Conservation (phyloP, 2,329 filamentous ascomycete genomes). For the Pseudocercospora crystallina region DNA sequence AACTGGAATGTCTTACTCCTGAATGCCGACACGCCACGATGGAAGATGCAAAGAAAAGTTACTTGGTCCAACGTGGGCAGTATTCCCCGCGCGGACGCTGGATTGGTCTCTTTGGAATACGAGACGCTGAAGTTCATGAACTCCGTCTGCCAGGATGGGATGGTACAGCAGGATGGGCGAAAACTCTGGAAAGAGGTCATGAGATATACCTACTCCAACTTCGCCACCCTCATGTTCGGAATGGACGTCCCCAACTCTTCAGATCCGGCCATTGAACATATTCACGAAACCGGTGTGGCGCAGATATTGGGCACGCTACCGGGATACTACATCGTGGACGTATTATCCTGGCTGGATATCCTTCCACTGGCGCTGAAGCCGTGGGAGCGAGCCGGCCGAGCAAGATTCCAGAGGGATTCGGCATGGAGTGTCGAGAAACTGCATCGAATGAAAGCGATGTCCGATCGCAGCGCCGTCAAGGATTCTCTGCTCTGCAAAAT, state of each 20-base stretch:
- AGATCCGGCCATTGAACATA: conserved; percentile 11
- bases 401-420: conserved; percentile 3
- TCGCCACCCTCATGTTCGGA: conserved; percentile 10
- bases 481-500: conserved; percentile 13
- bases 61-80: conserved; percentile 8
- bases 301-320: conserved; percentile 6
- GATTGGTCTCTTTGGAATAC: conserved; percentile 1
- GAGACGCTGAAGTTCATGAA: conserved; percentile 13
- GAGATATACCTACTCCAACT: conserved; percentile 11
- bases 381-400: conserved; percentile 8
- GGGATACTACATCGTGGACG: conserved; percentile 3
- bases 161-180: neutral
- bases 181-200: neutral
- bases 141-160: neutral
- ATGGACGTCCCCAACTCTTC: conserved; percentile 6
- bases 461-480: neutral
- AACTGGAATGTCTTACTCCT: conserved; percentile 6
- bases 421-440: conserved; percentile 7
- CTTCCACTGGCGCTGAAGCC: conserved; percentile 9
- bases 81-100: conserved; percentile 7
- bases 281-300: conserved; percentile 8
- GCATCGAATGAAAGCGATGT: neutral
- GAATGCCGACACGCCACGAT: conserved; percentile 10
- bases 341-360: conserved; percentile 5
- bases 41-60: conserved; percentile 11